A percentile compares a stretch with the other conserved stretches of the same genome.
Conservation (phyloP, 805 yeast species). For the Candida cerambycidarum region DNA sequence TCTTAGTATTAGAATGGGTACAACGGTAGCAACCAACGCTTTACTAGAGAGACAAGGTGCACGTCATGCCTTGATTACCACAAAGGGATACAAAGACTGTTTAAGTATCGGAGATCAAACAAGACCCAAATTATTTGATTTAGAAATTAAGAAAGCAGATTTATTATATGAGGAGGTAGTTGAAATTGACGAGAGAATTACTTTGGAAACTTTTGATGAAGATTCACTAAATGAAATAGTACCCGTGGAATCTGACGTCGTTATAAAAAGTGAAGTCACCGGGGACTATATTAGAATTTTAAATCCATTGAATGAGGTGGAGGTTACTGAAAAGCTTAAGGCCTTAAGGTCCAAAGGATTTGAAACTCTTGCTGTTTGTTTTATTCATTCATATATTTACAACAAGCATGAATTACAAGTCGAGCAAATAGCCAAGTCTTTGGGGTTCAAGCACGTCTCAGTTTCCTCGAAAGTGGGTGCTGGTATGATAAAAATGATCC, state of each 20-base stretch:
- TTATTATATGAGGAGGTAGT: constrained; percentile 17
- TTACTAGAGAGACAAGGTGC: constrained; percentile 24
- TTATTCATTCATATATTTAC: constrained; percentile 41
- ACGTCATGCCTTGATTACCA: constrained; percentile 19
- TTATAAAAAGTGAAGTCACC: constrained; percentile 16
- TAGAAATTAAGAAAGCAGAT: constrained; percentile 19
- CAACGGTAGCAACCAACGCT: constrained; percentile 29
- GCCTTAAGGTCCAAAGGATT: constrained; percentile 24
- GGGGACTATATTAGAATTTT: constrained; percentile 31
- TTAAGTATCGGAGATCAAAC: constrained; percentile 23
- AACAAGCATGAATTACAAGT: constrained; percentile 46
- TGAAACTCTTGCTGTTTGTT: constrained; percentile 35
- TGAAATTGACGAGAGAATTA: constrained; percentile 22
- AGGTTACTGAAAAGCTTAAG: constrained; percentile 24
- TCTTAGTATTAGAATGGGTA: constrained; percentile 28
- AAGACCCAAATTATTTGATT: constrained; percentile 23
- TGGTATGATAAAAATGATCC: constrained; percentile 72
- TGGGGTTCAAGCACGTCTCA: constrained; percentile 72
- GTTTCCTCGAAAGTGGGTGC: constrained; percentile 70
- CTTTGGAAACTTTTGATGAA: constrained; percentile 20
- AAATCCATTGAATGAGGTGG: constrained; percentile 28
- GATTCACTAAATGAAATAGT: constrained; percentile 43
- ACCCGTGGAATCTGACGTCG: constrained; percentile 60
- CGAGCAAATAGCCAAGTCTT: constrained; percentile 49
- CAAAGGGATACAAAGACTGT: constrained; percentile 22